Percentiles rank a stretch among this genome's conserved stretches.
phyloP scores from a whole-genome alignment of 2,329 filamentous ascomycete genomes.

The Mycocentrospora acerina region DNA sequence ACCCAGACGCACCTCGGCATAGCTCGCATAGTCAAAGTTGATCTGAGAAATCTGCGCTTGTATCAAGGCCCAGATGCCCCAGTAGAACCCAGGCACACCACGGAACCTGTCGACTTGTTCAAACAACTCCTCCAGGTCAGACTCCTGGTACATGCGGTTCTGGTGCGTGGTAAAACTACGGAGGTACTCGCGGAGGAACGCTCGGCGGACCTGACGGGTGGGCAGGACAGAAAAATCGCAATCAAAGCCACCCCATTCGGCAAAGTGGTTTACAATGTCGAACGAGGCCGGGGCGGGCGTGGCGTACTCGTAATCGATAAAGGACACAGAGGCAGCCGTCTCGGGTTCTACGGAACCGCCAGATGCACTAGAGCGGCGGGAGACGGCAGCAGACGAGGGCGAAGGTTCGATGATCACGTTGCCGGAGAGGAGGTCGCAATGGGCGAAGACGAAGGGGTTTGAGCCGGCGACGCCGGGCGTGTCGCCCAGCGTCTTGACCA shows the following conservation, averaged over 20 bases:
- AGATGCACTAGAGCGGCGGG: conserved; percentile 36
- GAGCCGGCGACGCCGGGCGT: conserved; percentile 69
- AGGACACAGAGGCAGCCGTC: conserved; percentile 48
- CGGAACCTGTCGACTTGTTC: conserved; percentile 84
- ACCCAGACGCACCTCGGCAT: conserved; percentile 80
- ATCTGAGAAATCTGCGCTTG: conserved; percentile 93
- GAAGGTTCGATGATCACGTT: conserved; percentile 84
- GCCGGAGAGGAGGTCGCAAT: conserved; percentile 93
- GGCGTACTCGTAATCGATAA: conserved; percentile 99
- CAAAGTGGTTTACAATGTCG: conserved; percentile 96
- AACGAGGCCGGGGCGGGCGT: conserved; percentile 93
- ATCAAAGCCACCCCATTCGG: conserved; percentile 96
- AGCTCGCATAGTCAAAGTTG: conserved; percentile 92
- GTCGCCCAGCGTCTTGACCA: conserved; percentile 72
- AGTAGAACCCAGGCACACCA: conserved; percentile 84
- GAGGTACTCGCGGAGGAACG: conserved; percentile 84
- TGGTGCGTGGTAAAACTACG: conserved; percentile 61
- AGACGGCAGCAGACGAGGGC: conserved; percentile 36
- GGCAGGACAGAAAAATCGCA: conserved; percentile 87
- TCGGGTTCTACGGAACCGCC: conserved; percentile 32
- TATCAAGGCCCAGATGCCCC: conserved; percentile 94
- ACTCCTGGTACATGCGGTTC: conserved; percentile 45
- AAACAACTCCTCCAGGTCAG: conserved; percentile 69
- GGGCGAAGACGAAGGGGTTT: conserved; percentile 83
- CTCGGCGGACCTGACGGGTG: conserved; percentile 70